Conservation (phyloP, 2,329 filamentous ascomycete genomes). For the Plenodomus lindquistii region DNA sequence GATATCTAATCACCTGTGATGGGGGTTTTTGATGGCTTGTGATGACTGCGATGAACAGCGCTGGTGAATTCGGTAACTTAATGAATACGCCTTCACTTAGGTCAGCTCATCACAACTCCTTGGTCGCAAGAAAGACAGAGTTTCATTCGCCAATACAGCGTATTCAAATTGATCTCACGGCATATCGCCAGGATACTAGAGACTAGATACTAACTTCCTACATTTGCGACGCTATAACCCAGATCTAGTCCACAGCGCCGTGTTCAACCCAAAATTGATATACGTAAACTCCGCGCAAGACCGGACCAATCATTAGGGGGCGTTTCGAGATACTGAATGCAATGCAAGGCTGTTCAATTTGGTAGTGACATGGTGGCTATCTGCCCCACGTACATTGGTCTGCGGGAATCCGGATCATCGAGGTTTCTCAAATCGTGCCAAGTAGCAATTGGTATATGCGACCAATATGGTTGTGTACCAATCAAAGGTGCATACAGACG, state of each 20-base stretch:
- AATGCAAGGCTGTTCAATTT: constrained; percentile 1
- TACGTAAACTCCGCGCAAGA: background rate
- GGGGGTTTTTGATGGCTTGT: too few species aligned
- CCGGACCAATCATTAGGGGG: constrained; percentile 2
- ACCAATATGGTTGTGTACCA: constrained; percentile 30
- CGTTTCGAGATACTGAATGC: background rate
- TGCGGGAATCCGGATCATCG: constrained; percentile 8
- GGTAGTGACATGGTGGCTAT: constrained; percentile 23
- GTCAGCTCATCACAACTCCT: too few species aligned
- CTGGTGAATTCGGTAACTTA: too few species aligned
- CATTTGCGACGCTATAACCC: background rate
- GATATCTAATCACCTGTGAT: too few species aligned
- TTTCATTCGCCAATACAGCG: too few species aligned
- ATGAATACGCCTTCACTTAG: too few species aligned
- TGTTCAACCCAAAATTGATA: background rate
- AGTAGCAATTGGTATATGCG: constrained; percentile 27
- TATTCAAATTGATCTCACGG: background rate
- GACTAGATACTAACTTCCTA: background rate
- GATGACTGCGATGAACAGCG: too few species aligned
- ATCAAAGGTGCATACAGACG: constrained; percentile 21
- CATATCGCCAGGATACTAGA: background rate
- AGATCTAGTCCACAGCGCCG: background rate
- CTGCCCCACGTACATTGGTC: constrained; percentile 28
- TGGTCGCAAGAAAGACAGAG: too few species aligned
- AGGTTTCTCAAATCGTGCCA: background rate